Evolutionary conservation across 306 rosid species (phyloP).

Genomic region (Vigna reflexopilosa): DNA sequence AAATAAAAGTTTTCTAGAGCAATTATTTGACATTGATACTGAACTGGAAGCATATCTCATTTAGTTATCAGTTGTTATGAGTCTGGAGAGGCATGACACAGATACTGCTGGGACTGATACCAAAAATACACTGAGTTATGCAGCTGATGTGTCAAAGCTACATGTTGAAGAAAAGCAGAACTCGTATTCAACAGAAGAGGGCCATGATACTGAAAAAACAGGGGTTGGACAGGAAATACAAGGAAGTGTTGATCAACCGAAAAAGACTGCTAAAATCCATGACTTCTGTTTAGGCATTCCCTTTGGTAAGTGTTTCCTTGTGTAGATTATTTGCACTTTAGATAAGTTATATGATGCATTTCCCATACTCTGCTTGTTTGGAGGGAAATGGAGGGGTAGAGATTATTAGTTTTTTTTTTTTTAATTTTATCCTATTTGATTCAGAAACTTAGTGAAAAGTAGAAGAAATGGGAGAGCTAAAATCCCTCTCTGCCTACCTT

Average conservation of each 20-base stretch:
- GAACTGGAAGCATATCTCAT: constrained; percentile 47
- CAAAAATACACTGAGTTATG: constrained; percentile 53
- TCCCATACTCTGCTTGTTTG: not conserved
- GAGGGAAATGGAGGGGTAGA: not conserved
- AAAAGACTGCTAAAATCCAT: constrained; percentile 77
- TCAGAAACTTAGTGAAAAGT: not conserved
- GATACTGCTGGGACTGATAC: constrained; percentile 54
- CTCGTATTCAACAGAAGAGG: constrained; percentile 46
- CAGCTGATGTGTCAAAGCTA: constrained; percentile 51
- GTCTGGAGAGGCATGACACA: constrained; percentile 61
- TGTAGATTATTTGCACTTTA: constrained; percentile 34
- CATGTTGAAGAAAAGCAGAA: constrained; percentile 51
- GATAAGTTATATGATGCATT: constrained; percentile 23
- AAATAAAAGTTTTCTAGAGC: constrained; percentile 34
- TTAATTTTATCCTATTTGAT: not conserved
- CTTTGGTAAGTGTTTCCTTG: constrained; percentile 65
- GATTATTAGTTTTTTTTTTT: not conserved
- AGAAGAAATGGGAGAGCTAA: not conserved
- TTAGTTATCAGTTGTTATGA: constrained; percentile 62
- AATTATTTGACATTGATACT: constrained; percentile 44
- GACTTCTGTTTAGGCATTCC: constrained; percentile 99
- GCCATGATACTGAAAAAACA: constrained; percentile 46
- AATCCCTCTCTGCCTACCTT: not conserved
- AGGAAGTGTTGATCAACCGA: constrained; percentile 50
- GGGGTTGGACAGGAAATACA: constrained; percentile 45